These are phyloP conservation scores for Gleditsia sinensis DNA, from an alignment of 306 rosid species.

Conservation along the genomic window DNA sequence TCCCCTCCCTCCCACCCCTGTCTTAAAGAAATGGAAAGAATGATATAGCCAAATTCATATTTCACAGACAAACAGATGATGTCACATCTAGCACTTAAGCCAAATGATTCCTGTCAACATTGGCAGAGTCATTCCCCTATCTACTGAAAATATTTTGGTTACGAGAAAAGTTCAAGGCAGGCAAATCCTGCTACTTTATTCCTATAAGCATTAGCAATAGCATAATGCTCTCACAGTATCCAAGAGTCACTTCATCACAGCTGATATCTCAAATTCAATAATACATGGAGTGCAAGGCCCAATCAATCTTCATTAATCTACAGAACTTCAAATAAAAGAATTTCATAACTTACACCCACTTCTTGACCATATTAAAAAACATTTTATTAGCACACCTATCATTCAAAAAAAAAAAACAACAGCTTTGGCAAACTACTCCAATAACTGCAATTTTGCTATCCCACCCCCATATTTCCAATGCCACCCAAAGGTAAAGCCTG, in stretches of 20 bases:
- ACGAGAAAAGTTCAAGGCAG: background rate
- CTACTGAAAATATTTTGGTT: background rate
- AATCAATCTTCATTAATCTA: background rate
- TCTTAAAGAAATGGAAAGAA: slow-evolving; percentile 7
- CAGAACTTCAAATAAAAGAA: background rate
- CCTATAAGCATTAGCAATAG: background rate
- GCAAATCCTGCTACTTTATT: background rate
- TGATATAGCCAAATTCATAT: background rate
- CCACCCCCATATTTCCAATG: background rate
- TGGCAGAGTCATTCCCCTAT: background rate
- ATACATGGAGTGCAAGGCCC: background rate
- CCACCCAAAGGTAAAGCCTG: background rate
- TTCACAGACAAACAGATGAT: background rate
- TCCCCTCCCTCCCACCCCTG: background rate
- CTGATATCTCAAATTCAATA: background rate
- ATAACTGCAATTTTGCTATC: background rate
- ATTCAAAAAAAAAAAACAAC: background rate
- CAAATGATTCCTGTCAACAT: background rate
- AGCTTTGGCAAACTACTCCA: background rate
- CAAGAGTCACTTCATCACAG: background rate
- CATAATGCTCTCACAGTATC: background rate
- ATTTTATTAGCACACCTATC: background rate
- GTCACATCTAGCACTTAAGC: background rate
- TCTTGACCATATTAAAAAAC: background rate
- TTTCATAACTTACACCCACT: background rate